Conservation (phyloP, 163 green algal genomes). For the Scenedesmus sp. region DNA sequence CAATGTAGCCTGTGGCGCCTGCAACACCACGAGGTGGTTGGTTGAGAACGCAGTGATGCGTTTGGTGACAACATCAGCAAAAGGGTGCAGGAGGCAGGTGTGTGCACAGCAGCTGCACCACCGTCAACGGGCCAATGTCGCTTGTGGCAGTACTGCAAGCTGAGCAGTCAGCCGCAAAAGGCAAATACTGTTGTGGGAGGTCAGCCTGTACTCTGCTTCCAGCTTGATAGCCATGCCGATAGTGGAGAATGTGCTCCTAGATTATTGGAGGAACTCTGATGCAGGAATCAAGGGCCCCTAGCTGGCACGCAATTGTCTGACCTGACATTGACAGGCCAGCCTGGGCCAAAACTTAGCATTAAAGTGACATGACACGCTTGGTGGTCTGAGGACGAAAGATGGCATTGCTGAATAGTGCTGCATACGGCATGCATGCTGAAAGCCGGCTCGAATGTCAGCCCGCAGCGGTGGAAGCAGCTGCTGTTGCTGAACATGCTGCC, state of each 20-base stretch:
- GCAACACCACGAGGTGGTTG: background rate
- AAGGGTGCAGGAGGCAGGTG: no score
- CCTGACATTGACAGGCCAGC: background rate
- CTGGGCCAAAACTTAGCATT: background rate
- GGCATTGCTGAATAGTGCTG: background rate
- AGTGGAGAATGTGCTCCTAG: no score
- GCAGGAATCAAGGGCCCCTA: no score
- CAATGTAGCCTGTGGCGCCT: constrained; percentile 70
- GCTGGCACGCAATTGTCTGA: background rate
- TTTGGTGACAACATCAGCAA: no score
- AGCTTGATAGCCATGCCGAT: no score
- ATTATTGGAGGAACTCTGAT: no score
- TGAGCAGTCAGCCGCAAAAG: background rate
- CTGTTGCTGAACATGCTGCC: background rate
- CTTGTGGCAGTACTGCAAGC: background rate
- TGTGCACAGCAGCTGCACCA: background rate
- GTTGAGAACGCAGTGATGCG: background rate
- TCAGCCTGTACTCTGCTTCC: no score
- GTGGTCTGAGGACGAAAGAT: background rate
- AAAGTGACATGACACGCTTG: background rate
- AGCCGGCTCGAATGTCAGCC: background rate
- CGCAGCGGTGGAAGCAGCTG: background rate
- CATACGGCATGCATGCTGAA: background rate
- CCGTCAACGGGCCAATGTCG: background rate
- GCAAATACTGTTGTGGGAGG: background rate